phyloP scores from a whole-genome alignment of 2,329 filamentous ascomycete species.

The Ustulina deusta region DNA sequence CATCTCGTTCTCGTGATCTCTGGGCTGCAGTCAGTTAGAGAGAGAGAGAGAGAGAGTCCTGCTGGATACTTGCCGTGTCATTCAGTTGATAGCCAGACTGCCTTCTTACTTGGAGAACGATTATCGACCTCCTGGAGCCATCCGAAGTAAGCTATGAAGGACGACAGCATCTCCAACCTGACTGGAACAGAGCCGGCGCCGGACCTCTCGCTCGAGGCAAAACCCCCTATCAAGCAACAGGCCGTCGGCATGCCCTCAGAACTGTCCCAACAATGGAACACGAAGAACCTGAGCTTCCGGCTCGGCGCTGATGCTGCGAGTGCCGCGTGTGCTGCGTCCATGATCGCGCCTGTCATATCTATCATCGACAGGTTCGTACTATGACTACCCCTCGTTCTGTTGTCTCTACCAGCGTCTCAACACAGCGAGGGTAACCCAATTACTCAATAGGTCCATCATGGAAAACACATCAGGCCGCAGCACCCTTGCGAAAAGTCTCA shows the following conservation, averaged over 20 bases:
- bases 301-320: constrained; percentile 76
- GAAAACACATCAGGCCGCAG: constrained; percentile 81
- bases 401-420: not conserved
- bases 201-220: constrained; percentile 19
- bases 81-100: constrained; percentile 6
- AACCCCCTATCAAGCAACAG: constrained; percentile 30
- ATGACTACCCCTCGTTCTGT: not conserved
- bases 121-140: constrained; percentile 3
- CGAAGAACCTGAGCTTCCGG: constrained; percentile 74
- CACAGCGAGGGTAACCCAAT: constrained; percentile 15
- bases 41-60: constrained; percentile 11
- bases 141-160: constrained; percentile 39
- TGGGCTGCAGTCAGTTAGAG: not conserved
- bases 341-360: constrained; percentile 86
- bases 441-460: constrained; percentile 73
- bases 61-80: constrained; percentile 12
- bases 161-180: constrained; percentile 33
- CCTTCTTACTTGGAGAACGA: constrained; percentile 1
- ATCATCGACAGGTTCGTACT: constrained; percentile 81
- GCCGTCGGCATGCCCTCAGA: constrained; percentile 41
- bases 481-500: constrained; percentile 70
- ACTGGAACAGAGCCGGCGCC: constrained; percentile 25
- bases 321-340: constrained; percentile 76
- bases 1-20: constrained; percentile 19
- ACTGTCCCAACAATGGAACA: constrained; percentile 72